phyloP scores from a whole-genome alignment of 768 basidiomycete species.

The Vararia minispora region DNA sequence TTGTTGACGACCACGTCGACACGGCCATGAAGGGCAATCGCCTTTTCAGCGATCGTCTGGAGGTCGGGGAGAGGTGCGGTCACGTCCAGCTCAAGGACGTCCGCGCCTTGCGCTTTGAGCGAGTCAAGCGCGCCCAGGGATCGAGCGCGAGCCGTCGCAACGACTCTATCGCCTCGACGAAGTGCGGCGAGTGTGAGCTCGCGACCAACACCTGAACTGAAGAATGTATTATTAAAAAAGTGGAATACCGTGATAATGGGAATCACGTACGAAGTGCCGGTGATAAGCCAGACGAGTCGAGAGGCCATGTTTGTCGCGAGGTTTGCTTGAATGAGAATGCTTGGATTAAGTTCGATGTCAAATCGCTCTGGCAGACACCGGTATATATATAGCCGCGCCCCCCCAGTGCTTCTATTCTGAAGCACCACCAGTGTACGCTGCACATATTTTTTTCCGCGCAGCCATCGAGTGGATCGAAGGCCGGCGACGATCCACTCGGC shows the following conservation, averaged over 20 bases:
- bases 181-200: conserved; percentile 11
- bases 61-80: conserved; percentile 13
- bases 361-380: too few relatives aligned
- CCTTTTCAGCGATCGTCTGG: conserved; percentile 13
- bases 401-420: too few relatives aligned
- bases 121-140: conserved; percentile 19
- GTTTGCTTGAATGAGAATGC: too few relatives aligned
- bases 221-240: not conserved
- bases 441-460: too few relatives aligned
- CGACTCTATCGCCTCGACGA: conserved; percentile 13
- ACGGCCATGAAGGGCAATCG: conserved; percentile 12
- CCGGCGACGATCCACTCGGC: too few relatives aligned
- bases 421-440: too few relatives aligned
- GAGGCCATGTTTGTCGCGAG: not conserved
- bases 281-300: too few relatives aligned
- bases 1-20: conserved; percentile 15
- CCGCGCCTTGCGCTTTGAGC: conserved; percentile 17
- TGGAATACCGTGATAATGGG: too few relatives aligned
- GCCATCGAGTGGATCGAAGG: too few relatives aligned
- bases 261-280: too few relatives aligned
- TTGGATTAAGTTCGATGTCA: too few relatives aligned
- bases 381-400: too few relatives aligned
- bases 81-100: conserved; percentile 18
- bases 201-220: conserved; percentile 11
- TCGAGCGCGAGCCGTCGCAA: conserved; percentile 10